Conservation (phyloP, 805 yeast species). For the Starmerella potacharoeniae region DNA sequence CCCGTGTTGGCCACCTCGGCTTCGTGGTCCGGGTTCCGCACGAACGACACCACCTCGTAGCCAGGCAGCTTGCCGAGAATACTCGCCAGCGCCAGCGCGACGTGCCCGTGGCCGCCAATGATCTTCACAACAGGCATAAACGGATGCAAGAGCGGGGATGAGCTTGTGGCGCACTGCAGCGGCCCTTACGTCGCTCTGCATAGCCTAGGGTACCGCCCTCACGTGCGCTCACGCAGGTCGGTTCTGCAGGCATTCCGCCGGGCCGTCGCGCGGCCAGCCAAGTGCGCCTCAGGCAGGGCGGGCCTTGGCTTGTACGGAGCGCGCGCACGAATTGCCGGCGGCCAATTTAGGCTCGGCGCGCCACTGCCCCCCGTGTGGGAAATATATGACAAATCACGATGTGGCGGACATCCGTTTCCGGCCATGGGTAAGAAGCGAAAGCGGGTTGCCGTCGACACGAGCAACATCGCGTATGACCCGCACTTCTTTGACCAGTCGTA, state of each 20-base stretch:
- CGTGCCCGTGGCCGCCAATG: slow-evolving; percentile 52
- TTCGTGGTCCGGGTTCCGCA: slow-evolving; percentile 39
- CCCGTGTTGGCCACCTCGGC: slow-evolving; percentile 32
- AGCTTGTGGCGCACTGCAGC: background rate
- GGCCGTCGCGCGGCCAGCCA: no score
- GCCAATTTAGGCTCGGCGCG: no score
- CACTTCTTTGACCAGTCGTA: background rate
- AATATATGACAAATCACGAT: background rate
- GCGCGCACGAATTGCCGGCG: no score
- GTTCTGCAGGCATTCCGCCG: no score
- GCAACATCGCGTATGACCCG: background rate
- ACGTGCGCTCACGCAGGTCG: no score
- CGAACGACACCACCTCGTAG: slow-evolving; percentile 32
- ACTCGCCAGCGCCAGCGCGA: slow-evolving; percentile 40
- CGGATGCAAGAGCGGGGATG: background rate
- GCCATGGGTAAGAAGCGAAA: background rate
- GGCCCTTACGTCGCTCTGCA: no score
- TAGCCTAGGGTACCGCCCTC: no score
- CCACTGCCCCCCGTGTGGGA: no score
- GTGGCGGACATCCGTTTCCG: background rate
- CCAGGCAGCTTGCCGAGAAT: slow-evolving; percentile 26
- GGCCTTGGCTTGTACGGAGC: no score
- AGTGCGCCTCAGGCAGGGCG: no score
- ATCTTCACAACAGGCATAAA: slow-evolving; percentile 30
- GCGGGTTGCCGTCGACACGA: background rate